Conservation (phyloP, 169 alveolate genomes). For the Eimeria praecox region DNA sequence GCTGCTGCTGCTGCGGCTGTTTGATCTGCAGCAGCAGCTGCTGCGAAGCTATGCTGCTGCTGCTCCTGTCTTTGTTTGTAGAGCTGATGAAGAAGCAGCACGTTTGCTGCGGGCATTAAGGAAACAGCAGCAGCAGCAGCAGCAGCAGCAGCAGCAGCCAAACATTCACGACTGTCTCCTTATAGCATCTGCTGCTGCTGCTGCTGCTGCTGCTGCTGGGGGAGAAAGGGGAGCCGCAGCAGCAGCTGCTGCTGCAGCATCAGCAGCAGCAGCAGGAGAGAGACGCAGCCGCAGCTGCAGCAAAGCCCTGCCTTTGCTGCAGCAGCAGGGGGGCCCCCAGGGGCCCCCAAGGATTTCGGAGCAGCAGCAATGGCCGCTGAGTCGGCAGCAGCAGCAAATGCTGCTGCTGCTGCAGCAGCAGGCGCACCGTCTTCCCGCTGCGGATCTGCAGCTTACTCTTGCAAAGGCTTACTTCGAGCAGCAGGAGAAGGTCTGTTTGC, state of each 20-base stretch:
- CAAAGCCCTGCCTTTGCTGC: slow-evolving; percentile 23
- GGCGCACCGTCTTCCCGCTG: background rate
- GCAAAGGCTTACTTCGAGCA: slow-evolving; percentile 26
- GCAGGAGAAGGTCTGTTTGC: slow-evolving; percentile 38
- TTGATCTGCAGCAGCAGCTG: slow-evolving; percentile 60
- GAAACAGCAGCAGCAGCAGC: background rate
- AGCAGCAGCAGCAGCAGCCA: background rate
- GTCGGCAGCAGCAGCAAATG: slow-evolving; percentile 40
- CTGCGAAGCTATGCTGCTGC: slow-evolving; percentile 37
- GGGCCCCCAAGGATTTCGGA: background rate
- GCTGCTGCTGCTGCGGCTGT: slow-evolving; percentile 60
- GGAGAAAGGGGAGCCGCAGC: slow-evolving; percentile 11
- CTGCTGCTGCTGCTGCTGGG: slow-evolving; percentile 50
- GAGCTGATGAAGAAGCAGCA: slow-evolving; percentile 38
- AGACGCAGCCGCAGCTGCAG: background rate
- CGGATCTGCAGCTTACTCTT: background rate
- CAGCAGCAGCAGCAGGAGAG: slow-evolving; percentile 51
- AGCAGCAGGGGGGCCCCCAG: slow-evolving; percentile 49
- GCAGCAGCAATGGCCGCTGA: slow-evolving; percentile 55
- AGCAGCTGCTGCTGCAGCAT: background rate
- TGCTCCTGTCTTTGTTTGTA: slow-evolving; percentile 17
- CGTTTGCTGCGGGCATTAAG: slow-evolving; percentile 13
- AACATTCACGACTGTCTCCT: slow-evolving; percentile 56
- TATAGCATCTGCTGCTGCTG: slow-evolving; percentile 32
- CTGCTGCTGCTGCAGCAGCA: slow-evolving; percentile 47